phyloP scores from a whole-genome alignment of 169 alveolate species.

The Pseudocohnilembus persalinus region DNA sequence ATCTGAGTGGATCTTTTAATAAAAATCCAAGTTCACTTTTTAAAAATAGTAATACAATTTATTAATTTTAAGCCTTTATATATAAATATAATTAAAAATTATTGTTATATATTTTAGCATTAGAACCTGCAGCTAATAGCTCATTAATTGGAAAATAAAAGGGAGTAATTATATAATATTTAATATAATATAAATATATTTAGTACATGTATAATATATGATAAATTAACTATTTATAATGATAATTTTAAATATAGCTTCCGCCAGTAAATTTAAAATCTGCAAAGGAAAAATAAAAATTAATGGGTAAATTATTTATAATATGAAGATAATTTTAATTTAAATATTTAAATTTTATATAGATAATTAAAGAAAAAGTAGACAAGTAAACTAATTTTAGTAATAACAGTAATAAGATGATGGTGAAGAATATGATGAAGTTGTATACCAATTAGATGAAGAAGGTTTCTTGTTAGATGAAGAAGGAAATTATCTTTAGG shows the following conservation, averaged over 20 bases:
- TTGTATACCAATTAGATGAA: slow-evolving; percentile 35
- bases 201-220: not conserved
- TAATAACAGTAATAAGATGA: not conserved
- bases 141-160: no score
- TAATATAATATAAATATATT: no score
- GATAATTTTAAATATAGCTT: not conserved
- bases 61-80: no score
- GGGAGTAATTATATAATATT: no score
- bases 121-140: not conserved
- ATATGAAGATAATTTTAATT: no score
- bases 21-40: not conserved
- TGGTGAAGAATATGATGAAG: slow-evolving; percentile 13
- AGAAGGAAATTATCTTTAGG: slow-evolving; percentile 33
- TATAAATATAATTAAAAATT: no score
- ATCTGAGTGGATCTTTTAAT: not conserved
- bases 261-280: not conserved
- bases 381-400: not conserved
- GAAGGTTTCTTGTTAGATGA: slow-evolving; percentile 34
- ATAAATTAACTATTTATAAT: not conserved
- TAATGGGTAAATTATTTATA: not conserved
- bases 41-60: not conserved
- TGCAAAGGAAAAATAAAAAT: not conserved
- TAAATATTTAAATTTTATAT: no score
- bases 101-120: not conserved
- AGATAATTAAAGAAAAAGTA: no score